Evolutionary conservation across 352 stramenopile species (phyloP), one percentile per base, ranked within the genome.

Genomic region (Pelagophyceae sp.): DNA sequence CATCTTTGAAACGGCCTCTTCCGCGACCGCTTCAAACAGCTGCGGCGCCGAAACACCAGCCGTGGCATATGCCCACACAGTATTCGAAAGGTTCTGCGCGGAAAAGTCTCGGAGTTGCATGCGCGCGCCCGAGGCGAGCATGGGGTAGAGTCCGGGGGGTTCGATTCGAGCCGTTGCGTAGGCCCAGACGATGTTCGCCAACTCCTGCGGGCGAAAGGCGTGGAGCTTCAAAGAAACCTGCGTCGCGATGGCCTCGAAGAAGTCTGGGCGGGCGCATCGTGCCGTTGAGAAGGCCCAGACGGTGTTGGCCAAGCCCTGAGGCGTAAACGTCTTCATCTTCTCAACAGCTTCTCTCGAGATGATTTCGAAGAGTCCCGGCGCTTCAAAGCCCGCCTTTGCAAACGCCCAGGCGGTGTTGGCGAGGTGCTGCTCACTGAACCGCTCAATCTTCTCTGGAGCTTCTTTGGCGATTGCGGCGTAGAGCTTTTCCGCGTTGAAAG

Each of bases 171-270:
- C 63, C 6, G 31, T 86, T 33, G 85, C 85, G 76, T 77, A 90
- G 27, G 78, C 79, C 84, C 85, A 90, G 23, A 83, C 76, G 40
- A 85, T 78, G 69, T 90, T 90, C 31, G 80, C 81, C 45, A 90
- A 63, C 27, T 79, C 84, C 69, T 90, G 86, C 31, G 82, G 79
- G 38, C 82, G 85, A 81, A 90, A 89, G 27, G 71, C 81, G 29
- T 79, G 29, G 31, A 72, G 29, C 29, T 32, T n/a, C 31, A 29
- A 32, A n/a, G 63, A 17, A 5, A 45, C 35, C 35, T 72, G 6
- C 31, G 6, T 2, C 6, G 6, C 63, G 6, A 72, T 5, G 6
- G 29, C 63, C 6, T 45, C 63, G 63, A 72, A 45, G 6, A 38
- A 86, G 33, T 23, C 79, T 71, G 77, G 17, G 76, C 76, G 6